Percentiles rank a stretch among this genome's conserved stretches.
phyloP scores from a whole-genome alignment of 257 asterid genomes.

The Solanum clarkiae region DNA sequence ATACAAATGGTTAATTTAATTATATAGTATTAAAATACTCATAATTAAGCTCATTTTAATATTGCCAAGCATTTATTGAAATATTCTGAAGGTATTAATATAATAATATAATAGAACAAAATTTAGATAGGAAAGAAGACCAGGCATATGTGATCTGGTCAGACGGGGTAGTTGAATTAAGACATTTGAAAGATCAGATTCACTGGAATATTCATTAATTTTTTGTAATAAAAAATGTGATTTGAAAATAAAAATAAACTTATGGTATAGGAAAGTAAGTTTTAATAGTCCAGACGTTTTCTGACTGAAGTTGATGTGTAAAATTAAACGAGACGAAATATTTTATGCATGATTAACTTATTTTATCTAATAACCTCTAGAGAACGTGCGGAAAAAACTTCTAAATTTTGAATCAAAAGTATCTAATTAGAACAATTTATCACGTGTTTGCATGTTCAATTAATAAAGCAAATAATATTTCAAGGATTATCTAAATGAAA shows the following conservation, averaged over 20 bases:
- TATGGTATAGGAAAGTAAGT: neutral
- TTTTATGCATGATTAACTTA: too few relatives aligned
- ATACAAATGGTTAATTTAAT: too few relatives aligned
- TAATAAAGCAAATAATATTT: neutral
- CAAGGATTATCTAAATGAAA: neutral
- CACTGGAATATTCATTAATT: constrained; percentile 1
- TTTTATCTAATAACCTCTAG: too few relatives aligned
- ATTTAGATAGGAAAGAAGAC: neutral
- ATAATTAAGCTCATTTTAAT: neutral
- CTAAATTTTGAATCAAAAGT: neutral
- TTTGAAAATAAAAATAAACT: too few relatives aligned
- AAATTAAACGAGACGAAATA: neutral
- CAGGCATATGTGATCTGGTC: neutral
- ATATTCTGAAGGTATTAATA: neutral
- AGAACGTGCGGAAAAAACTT: too few relatives aligned
- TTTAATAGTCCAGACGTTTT: neutral
- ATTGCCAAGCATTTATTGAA: neutral
- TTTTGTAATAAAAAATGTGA: neutral
- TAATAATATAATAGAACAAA: neutral
- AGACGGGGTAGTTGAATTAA: neutral
- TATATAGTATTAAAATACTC: too few relatives aligned
- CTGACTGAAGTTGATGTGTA: neutral
- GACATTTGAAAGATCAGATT: constrained; percentile 4
- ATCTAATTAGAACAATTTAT: neutral
- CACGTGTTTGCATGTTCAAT: neutral